These are phyloP conservation scores for Stylonectria norvegica DNA, from an alignment of 2,329 filamentous ascomycete genomes.

Conservation along the genomic window DNA sequence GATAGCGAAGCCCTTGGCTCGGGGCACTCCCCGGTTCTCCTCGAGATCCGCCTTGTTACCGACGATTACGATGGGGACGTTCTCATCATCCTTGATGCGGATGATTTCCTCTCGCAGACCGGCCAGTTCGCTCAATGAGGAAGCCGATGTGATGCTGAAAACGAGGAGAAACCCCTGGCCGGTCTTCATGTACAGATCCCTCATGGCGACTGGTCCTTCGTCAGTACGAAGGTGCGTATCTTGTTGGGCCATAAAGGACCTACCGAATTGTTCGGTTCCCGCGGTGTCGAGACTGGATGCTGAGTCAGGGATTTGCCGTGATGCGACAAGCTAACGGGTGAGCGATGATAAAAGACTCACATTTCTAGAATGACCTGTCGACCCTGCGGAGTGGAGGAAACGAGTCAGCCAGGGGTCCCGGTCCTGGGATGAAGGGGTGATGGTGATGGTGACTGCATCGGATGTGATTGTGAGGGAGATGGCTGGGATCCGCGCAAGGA, in stretches of 20 bases:
- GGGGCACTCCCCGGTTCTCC: slow-evolving; percentile 75
- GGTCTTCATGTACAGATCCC: slow-evolving; percentile 89
- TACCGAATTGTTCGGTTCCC: slow-evolving; percentile 90
- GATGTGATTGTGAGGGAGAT: too few relatives aligned
- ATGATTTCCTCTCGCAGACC: slow-evolving; percentile 85
- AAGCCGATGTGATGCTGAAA: slow-evolving; percentile 83
- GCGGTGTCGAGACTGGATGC: slow-evolving; percentile 72
- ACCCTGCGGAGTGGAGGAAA: slow-evolving; percentile 50
- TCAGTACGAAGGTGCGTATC: slow-evolving; percentile 19
- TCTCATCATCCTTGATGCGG: slow-evolving; percentile 84
- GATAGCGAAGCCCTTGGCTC: slow-evolving; percentile 75
- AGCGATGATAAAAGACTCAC: slow-evolving; percentile 46
- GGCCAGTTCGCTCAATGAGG: slow-evolving; percentile 77
- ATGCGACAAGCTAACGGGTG: neutral
- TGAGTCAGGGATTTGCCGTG: slow-evolving; percentile 17
- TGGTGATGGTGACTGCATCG: too few relatives aligned
- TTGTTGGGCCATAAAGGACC: slow-evolving; percentile 32
- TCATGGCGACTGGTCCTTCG: slow-evolving; percentile 52
- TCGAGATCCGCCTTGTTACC: slow-evolving; percentile 90
- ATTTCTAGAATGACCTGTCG: slow-evolving; percentile 89
- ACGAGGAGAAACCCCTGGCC: slow-evolving; percentile 89
- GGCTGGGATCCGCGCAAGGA: too few relatives aligned
- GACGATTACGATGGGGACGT: slow-evolving; percentile 82
- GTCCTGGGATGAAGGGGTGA: slow-evolving; percentile 1
- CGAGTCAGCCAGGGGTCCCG: slow-evolving; percentile 29